Evolutionary conservation across 805 yeast genomes (phyloP).

Genomic region (Teunomyces tritomae): DNA sequence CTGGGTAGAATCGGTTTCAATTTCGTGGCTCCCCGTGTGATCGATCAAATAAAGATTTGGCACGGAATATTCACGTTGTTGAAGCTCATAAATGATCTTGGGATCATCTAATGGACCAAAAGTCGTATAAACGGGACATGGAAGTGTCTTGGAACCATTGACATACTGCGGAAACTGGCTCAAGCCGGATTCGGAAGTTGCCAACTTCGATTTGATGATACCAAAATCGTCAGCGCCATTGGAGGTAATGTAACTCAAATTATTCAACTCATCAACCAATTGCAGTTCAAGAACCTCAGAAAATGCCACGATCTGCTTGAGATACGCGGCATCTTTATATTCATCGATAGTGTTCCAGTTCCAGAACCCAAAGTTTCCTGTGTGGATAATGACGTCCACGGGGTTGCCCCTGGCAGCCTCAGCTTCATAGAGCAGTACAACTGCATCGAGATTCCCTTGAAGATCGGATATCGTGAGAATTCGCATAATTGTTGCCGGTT

Average conservation of each 20-base stretch:
- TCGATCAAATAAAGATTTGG: conserved; percentile 63
- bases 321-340: conserved; percentile 52
- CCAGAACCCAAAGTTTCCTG: conserved; percentile 54
- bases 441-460: conserved; percentile 25
- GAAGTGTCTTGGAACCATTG: conserved; percentile 37
- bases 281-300: conserved; percentile 54
- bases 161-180: conserved; percentile 21
- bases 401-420: conserved; percentile 8
- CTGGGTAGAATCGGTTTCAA: conserved; percentile 39
- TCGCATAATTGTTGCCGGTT: conserved; percentile 6
- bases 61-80: conserved; percentile 49
- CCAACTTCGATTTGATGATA: conserved; percentile 8
- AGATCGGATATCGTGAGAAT: conserved; percentile 25
- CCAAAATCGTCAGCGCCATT: conserved; percentile 4
- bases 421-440: conserved; percentile 12
- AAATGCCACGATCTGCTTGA: conserved; percentile 65
- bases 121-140: conserved; percentile 73
- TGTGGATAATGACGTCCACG: conserved; percentile 20
- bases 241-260: conserved; percentile 21
- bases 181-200: conserved; percentile 5
- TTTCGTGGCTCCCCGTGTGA: conserved; percentile 47
- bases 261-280: conserved; percentile 49
- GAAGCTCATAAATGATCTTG: conserved; percentile 59
- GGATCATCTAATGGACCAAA: conserved; percentile 78
- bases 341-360: conserved; percentile 51